Conservation (phyloP, 306 rosid genomes). For the Hippophae tibetana region DNA sequence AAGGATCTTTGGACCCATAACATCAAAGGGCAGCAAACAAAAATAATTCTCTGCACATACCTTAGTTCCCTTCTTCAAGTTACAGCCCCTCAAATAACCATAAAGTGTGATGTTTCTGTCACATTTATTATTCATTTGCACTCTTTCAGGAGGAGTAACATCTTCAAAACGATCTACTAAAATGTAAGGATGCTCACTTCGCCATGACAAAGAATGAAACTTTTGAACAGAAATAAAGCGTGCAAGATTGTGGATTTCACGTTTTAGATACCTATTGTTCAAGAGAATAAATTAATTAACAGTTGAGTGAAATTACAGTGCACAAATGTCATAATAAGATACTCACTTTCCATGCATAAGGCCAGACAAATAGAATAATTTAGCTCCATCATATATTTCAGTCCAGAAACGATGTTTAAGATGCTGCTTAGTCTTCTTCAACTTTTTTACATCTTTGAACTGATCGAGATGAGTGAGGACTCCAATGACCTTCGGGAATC, state of each 20-base stretch:
- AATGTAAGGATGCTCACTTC: slow-evolving; percentile 80
- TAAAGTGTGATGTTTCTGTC: slow-evolving; percentile 80
- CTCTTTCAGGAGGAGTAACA: slow-evolving; percentile 76
- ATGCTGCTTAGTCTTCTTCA: slow-evolving; percentile 77
- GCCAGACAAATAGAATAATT: slow-evolving; percentile 86
- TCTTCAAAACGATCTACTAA: slow-evolving; percentile 95
- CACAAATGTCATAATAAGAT: not conserved
- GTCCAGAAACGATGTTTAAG: slow-evolving; percentile 96
- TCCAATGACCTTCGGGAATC: slow-evolving; percentile 95
- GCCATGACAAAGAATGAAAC: slow-evolving; percentile 91
- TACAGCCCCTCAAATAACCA: slow-evolving; percentile 96
- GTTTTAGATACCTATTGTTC: slow-evolving; percentile 59
- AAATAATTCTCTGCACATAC: slow-evolving; percentile 21
- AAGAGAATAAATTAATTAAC: too few relatives aligned
- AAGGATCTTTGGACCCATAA: too few relatives aligned
- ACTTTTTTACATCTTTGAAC: slow-evolving; percentile 74
- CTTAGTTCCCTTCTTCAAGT: slow-evolving; percentile 78
- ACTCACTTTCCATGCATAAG: slow-evolving; percentile 87
- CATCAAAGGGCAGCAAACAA: too few relatives aligned
- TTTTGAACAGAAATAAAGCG: slow-evolving; percentile 91
- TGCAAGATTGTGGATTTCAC: slow-evolving; percentile 87
- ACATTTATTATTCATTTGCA: slow-evolving; percentile 57
- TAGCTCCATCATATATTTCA: slow-evolving; percentile 88
- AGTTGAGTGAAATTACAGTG: too few relatives aligned
- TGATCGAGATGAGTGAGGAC: slow-evolving; percentile 94